Percentiles rank a stretch among this genome's conserved stretches.
Evolutionary conservation across 345 rosid genomes (phyloP).

Genomic region (Salix udensis): DNA sequence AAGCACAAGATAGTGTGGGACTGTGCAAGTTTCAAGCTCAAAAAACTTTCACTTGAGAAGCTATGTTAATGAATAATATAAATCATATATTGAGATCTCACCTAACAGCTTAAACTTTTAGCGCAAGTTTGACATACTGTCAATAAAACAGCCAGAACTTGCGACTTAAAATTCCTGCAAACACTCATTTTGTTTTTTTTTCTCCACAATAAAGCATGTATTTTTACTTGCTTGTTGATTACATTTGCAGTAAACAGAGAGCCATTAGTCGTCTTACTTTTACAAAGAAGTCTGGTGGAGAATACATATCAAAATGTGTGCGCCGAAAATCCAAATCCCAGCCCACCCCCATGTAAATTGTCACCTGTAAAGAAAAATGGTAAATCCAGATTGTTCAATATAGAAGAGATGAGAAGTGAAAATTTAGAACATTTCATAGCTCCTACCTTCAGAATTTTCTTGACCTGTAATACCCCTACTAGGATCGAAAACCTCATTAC

Average conservation of each 20-base stretch:
- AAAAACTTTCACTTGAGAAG: too few species aligned
- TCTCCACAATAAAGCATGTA: neutral
- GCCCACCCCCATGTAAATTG: slow-evolving; percentile 24
- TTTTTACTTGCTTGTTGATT: neutral
- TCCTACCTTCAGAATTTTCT: slow-evolving; percentile 14
- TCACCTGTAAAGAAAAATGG: slow-evolving; percentile 16
- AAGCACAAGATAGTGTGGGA: too few species aligned
- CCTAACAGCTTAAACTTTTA: too few species aligned
- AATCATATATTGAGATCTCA: too few species aligned
- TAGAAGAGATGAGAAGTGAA: neutral
- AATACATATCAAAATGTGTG: slow-evolving; percentile 25
- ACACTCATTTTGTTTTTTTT: too few species aligned
- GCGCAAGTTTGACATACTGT: neutral
- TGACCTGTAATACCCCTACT: neutral
- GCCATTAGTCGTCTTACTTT: slow-evolving; percentile 2
- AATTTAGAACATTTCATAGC: neutral
- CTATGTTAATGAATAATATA: too few species aligned
- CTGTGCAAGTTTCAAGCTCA: too few species aligned
- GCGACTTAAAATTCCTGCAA: too few species aligned
- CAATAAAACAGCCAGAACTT: too few species aligned
- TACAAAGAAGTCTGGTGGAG: slow-evolving; percentile 31
- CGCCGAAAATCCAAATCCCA: slow-evolving; percentile 27
- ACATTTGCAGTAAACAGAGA: neutral
- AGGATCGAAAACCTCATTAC: slow-evolving; percentile 14
- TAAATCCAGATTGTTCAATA: neutral